A percentile compares a stretch with the other conserved stretches of the same genome.
Conservation (phyloP, 139 green algal genomes). For the Closterium sp. region DNA sequence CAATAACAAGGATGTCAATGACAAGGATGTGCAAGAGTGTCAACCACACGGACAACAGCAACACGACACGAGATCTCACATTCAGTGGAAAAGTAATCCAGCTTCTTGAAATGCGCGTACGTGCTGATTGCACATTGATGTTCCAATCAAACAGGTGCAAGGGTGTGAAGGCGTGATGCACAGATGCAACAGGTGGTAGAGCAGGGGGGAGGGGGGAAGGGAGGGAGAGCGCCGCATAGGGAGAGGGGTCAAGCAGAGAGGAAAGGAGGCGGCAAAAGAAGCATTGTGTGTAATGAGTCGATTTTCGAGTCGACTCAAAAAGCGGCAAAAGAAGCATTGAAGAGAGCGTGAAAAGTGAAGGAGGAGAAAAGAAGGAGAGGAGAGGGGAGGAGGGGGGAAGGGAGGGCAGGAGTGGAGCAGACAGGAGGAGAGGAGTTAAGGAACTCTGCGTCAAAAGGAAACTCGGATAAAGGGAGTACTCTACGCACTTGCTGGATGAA, state of each 20-base stretch:
- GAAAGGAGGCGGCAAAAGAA: too few relatives aligned
- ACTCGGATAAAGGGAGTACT: too few relatives aligned
- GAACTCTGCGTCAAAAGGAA: not conserved
- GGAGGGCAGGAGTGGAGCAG: not conserved
- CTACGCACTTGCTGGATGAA: too few relatives aligned
- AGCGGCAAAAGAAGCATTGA: not conserved
- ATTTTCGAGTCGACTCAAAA: too few relatives aligned
- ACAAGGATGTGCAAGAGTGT: too few relatives aligned
- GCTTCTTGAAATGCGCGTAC: slow-evolving; percentile 97
- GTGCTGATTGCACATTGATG: slow-evolving; percentile 1
- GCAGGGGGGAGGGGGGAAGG: not conserved
- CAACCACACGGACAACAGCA: too few relatives aligned
- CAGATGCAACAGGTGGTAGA: not conserved
- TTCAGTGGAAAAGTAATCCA: slow-evolving; percentile 97
- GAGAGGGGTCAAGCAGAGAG: not conserved
- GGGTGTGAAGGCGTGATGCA: not conserved
- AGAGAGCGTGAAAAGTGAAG: not conserved
- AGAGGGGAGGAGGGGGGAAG: not conserved
- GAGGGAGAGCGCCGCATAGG: not conserved
- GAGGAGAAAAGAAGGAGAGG: not conserved
- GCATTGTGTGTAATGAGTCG: too few relatives aligned
- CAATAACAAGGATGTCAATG: too few relatives aligned
- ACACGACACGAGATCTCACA: slow-evolving; percentile 77
- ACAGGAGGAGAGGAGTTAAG: not conserved
- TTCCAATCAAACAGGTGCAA: not conserved